phyloP scores from a whole-genome alignment of 192 early-diverging fungal species.

The Gonapodya prolifera region DNA sequence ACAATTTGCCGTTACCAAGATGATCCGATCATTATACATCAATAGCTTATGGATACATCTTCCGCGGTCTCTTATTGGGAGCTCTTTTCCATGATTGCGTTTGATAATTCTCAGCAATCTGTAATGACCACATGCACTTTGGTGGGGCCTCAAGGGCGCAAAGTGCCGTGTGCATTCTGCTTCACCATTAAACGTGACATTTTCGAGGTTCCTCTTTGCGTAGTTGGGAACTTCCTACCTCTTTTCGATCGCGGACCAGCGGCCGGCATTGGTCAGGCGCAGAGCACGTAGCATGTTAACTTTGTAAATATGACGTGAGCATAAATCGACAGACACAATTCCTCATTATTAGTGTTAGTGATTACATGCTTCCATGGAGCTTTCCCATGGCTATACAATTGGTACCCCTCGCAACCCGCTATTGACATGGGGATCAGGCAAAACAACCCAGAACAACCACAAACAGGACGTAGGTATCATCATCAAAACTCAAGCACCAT shows the following conservation, averaged over 20 bases:
- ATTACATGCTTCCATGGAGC: no score
- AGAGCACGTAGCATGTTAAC: no score
- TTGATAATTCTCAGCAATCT: constrained; percentile 80
- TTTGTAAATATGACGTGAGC: no score
- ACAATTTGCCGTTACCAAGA: background rate
- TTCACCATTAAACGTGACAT: constrained; percentile 95
- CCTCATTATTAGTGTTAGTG: no score
- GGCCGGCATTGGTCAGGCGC: no score
- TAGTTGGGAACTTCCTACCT: constrained; percentile 9
- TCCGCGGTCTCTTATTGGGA: constrained; percentile 94
- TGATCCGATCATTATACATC: background rate
- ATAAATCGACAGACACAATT: no score
- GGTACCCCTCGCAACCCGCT: no score
- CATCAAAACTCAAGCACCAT: no score
- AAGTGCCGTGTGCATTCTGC: constrained; percentile 84
- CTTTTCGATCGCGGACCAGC: constrained; percentile 1
- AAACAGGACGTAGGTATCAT: no score
- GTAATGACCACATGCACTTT: constrained; percentile 83
- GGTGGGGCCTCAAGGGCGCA: constrained; percentile 49
- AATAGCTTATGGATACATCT: constrained; percentile 78
- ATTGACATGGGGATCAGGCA: no score
- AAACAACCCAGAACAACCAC: no score
- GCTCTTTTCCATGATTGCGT: constrained; percentile 79
- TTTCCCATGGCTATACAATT: no score
- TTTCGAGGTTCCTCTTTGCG: constrained; percentile 58